Conservation (phyloP, 306 rosid genomes). For the Ceratonia siliqua region DNA sequence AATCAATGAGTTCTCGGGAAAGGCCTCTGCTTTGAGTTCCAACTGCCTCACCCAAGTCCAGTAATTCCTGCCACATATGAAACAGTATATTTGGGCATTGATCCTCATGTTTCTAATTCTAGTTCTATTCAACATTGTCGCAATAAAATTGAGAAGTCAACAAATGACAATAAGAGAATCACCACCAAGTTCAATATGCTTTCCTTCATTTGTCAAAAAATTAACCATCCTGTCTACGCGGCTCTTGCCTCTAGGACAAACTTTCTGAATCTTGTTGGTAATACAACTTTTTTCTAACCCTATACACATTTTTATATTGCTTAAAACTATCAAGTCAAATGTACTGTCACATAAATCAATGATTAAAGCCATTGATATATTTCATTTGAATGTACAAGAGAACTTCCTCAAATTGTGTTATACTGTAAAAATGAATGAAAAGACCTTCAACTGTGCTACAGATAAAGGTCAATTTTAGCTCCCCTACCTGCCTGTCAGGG, state of each 20-base stretch:
- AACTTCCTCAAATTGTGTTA: neutral
- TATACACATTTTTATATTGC: neutral
- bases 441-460: neutral
- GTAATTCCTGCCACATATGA: slow-evolving; percentile 62
- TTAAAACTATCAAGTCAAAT: neutral
- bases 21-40: slow-evolving; percentile 91
- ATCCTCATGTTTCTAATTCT: slow-evolving; percentile 20
- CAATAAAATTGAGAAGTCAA: slow-evolving; percentile 27
- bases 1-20: slow-evolving; percentile 71
- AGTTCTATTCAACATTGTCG: slow-evolving; percentile 9
- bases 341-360: neutral
- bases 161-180: slow-evolving; percentile 5
- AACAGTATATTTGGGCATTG: slow-evolving; percentile 10
- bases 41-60: slow-evolving; percentile 86
- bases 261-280: slow-evolving; percentile 13
- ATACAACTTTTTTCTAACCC: neutral
- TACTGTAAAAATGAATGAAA: neutral
- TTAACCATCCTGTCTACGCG: neutral
- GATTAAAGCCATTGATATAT: neutral
- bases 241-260: neutral
- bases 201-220: slow-evolving; percentile 17
- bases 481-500: neutral
- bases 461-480: neutral
- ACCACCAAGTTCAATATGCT: neutral
- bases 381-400: neutral